phyloP scores from a whole-genome alignment of 768 basidiomycete genomes.

The Krasilnikovozyma curviuscula region DNA sequence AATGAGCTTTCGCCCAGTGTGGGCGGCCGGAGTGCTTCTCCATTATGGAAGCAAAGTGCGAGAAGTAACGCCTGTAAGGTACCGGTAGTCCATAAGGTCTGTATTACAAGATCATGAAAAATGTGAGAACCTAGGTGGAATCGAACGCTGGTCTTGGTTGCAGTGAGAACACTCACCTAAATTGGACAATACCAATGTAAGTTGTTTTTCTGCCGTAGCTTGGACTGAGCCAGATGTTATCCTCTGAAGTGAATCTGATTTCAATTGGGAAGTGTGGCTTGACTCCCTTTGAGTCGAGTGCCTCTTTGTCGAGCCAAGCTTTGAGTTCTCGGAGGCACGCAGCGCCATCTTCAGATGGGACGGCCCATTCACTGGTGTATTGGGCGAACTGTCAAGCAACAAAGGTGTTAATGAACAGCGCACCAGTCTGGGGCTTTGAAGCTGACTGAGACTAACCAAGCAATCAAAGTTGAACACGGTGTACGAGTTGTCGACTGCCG shows the following conservation, averaged over 20 bases:
- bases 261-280: slow-evolving; percentile 85
- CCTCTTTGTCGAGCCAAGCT: slow-evolving; percentile 50
- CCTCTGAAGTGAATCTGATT: slow-evolving; percentile 65
- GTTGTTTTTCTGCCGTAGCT: slow-evolving; percentile 56
- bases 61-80: slow-evolving; percentile 60
- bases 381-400: slow-evolving; percentile 47
- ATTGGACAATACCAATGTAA: slow-evolving; percentile 97
- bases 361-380: slow-evolving; percentile 87
- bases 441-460: slow-evolving; percentile 38
- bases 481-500: slow-evolving; percentile 48
- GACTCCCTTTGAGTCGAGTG: slow-evolving; percentile 47
- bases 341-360: slow-evolving; percentile 49
- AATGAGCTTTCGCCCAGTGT: slow-evolving; percentile 92
- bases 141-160: slow-evolving; percentile 1
- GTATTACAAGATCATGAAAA: slow-evolving; percentile 2
- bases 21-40: slow-evolving; percentile 55
- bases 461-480: slow-evolving; percentile 85
- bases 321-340: slow-evolving; percentile 53
- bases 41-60: slow-evolving; percentile 53
- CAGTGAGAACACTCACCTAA: slow-evolving; percentile 43
- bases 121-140: slow-evolving; percentile 5
- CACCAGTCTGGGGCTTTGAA: no score
- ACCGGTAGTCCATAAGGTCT: slow-evolving; percentile 74
- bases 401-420: background rate
- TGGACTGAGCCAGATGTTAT: slow-evolving; percentile 90